Conservation (phyloP, 495 filamentous ascomycete genomes). For the Penicillium silybi region DNA sequence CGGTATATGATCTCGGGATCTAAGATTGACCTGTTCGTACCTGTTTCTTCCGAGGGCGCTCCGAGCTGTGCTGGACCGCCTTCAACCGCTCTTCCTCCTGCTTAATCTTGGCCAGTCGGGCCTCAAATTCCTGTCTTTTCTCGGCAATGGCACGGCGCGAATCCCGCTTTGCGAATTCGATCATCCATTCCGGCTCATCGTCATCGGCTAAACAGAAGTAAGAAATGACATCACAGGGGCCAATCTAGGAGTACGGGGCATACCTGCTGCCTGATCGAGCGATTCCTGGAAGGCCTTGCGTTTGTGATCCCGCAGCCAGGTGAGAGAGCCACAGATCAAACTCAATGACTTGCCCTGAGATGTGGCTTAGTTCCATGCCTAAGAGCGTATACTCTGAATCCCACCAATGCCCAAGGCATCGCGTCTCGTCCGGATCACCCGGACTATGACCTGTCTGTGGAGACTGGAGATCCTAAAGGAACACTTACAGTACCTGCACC, state of each 20-base stretch:
- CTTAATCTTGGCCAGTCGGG: slow-evolving; percentile 61
- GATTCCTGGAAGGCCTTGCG: slow-evolving; percentile 57
- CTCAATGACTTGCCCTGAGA: slow-evolving; percentile 91
- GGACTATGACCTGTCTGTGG: slow-evolving; percentile 4
- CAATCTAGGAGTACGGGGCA: slow-evolving; percentile 3
- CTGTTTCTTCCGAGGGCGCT: slow-evolving; percentile 48
- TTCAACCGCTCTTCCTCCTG: slow-evolving; percentile 63
- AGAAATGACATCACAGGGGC: slow-evolving; percentile 7
- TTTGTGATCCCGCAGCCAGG: slow-evolving; percentile 89
- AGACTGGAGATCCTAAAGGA: background rate
- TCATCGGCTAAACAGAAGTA: slow-evolving; percentile 40
- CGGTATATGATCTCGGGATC: background rate
- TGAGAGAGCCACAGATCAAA: slow-evolving; percentile 86
- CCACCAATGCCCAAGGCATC: background rate
- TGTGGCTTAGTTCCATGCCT: slow-evolving; percentile 4
- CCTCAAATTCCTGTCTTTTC: slow-evolving; percentile 67
- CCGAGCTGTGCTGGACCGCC: slow-evolving; percentile 38
- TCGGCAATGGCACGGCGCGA: slow-evolving; percentile 63
- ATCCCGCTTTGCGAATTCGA: slow-evolving; percentile 65
- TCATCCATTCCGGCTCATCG: slow-evolving; percentile 86
- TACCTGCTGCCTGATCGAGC: slow-evolving; percentile 33
- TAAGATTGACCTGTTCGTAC: slow-evolving; percentile 25
- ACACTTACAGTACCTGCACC: slow-evolving; percentile 40
- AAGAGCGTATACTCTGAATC: background rate
- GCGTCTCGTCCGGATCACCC: background rate